Percentiles rank a stretch among this genome's conserved stretches.
phyloP scores from a whole-genome alignment of 1,284 basidiomycete genomes.

The Athelia psychrophila region DNA sequence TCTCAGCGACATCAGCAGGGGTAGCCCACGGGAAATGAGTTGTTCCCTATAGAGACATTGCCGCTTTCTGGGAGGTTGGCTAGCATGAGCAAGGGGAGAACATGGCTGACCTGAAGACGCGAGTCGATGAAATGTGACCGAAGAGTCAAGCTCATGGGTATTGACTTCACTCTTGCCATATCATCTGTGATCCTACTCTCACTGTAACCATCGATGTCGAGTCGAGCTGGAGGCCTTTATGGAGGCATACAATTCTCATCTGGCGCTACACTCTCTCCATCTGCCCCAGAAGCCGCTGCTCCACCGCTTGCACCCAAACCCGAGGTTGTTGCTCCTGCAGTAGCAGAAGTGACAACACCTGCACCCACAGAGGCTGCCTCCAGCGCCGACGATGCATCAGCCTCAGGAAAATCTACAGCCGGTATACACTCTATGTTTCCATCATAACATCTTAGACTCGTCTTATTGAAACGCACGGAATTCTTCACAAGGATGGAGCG shows the following conservation, averaged over 20 bases:
- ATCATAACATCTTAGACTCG: conserved; percentile 33
- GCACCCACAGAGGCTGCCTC: conserved; percentile 21
- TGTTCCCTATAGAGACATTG: too few relatives aligned
- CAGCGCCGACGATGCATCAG: conserved; percentile 31
- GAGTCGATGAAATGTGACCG: too few relatives aligned
- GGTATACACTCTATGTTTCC: conserved; percentile 59
- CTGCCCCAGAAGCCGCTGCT: conserved; percentile 10
- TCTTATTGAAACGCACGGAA: conserved; percentile 38
- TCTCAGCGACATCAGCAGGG: background rate
- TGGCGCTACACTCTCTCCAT: conserved; percentile 45
- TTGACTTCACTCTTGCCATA: too few relatives aligned
- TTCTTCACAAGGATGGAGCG: conserved; percentile 72
- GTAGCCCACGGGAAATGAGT: too few relatives aligned
- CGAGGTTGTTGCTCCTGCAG: background rate
- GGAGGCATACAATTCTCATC: conserved; percentile 80
- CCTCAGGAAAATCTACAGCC: conserved; percentile 69
- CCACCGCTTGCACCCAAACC: background rate
- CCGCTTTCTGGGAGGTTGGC: too few relatives aligned
- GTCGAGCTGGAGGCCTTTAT: conserved; percentile 75
- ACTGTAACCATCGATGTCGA: conserved; percentile 50
- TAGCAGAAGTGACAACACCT: conserved; percentile 14
- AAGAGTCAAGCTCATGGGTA: too few relatives aligned
- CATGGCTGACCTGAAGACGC: too few relatives aligned
- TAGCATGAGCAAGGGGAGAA: too few relatives aligned
- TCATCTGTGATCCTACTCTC: background rate